Conservation (phyloP, 345 rosid species). For the Gossypium australe region DNA sequence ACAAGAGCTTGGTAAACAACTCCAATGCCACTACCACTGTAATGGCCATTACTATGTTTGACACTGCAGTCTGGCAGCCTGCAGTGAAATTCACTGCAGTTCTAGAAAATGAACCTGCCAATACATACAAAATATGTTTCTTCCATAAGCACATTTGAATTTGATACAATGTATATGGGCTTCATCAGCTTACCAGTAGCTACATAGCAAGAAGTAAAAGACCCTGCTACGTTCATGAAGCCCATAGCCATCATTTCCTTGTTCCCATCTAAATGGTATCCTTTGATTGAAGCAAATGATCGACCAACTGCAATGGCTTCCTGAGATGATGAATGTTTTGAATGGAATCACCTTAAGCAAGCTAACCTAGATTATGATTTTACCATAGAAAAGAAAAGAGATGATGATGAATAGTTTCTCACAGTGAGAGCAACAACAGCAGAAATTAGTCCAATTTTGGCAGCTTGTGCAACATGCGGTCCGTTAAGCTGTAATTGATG, state of each 20-base stretch:
- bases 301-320: constrained; percentile 90
- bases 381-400: neutral
- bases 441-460: constrained; percentile 63
- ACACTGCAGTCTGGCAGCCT: constrained; percentile 31
- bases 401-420: constrained; percentile 5
- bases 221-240: constrained; percentile 73
- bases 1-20: constrained; percentile 58
- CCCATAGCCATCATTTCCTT: constrained; percentile 91
- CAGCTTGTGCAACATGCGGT: constrained; percentile 60
- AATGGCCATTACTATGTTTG: constrained; percentile 76
- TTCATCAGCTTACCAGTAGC: constrained; percentile 49
- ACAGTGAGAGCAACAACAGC: constrained; percentile 79
- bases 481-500: constrained; percentile 46
- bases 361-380: neutral
- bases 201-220: constrained; percentile 73
- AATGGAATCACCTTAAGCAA: neutral
- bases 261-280: constrained; percentile 80
- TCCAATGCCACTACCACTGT: constrained; percentile 54
- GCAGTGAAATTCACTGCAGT: constrained; percentile 84
- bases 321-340: constrained; percentile 24
- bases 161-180: too few relatives aligned
- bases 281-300: constrained; percentile 79
- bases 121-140: neutral
- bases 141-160: too few relatives aligned
- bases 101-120: constrained; percentile 73